A percentile compares a stretch with the other conserved stretches of the same genome.
Conservation (phyloP, 2,329 filamentous ascomycete species). For the Seiridium unicorne region DNA sequence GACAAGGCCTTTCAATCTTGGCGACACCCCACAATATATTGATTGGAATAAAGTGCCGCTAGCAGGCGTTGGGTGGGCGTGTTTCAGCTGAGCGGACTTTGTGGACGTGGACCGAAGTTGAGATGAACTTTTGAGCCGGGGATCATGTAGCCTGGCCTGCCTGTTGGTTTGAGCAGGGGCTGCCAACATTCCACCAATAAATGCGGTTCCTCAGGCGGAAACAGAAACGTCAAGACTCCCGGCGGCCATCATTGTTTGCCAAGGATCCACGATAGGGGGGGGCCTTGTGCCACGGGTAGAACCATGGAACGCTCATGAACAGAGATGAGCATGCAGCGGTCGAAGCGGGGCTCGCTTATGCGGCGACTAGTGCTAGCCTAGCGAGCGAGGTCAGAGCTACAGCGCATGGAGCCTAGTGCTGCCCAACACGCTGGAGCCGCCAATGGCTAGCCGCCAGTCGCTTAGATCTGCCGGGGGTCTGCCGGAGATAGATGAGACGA, state of each 20-base stretch:
- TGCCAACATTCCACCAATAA: slow-evolving; percentile 2
- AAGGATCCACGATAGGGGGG: slow-evolving; percentile 4
- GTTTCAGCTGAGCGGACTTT: neutral
- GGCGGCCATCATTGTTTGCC: neutral
- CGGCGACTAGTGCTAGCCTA: neutral
- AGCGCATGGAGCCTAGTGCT: neutral
- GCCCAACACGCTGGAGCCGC: neutral
- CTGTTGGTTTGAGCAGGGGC: neutral
- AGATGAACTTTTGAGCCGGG: neutral
- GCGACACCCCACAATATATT: slow-evolving; percentile 2
- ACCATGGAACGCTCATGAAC: neutral
- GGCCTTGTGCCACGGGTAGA: neutral
- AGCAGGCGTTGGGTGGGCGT: neutral
- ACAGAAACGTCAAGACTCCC: slow-evolving; percentile 1
- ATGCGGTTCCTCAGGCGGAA: no score
- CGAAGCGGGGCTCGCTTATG: slow-evolving; percentile 2
- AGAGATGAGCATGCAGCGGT: neutral
- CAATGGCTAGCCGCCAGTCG: neutral
- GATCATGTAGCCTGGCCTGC: neutral
- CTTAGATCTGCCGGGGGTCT: neutral
- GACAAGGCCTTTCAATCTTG: neutral
- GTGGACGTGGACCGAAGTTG: neutral
- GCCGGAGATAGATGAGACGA: slow-evolving; percentile 4
- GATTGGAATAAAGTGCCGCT: neutral
- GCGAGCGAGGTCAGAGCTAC: neutral